Evolutionary conservation across 441 rosid genomes (phyloP), one percentile per base, ranked within the genome.

Genomic region (Isatis lusitanica): DNA sequence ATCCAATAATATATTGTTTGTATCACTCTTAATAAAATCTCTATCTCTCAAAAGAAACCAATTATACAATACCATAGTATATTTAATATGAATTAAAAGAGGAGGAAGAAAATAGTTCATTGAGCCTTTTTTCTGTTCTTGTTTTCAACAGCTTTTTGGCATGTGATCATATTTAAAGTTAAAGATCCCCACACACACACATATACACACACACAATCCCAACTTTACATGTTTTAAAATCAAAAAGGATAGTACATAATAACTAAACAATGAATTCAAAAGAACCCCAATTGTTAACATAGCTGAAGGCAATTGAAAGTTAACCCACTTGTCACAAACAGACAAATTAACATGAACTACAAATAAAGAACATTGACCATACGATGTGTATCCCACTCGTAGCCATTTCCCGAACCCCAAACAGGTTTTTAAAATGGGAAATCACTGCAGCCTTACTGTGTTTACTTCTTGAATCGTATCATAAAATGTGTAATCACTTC

Each of bases 281-380:
- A 66, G 62, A 74, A 59, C 13, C 56, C 73, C 61, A 60, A 51
- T 51, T 75, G 70, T 62, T 62, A 68, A 63, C 3, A 21, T 5
- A 57, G 57, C 66, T 70, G 71, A 70, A 55, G 63, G 66, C 75
- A 69, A 31, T 57, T 46, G 43, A 16, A 73, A 65, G 47, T 60
- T 31, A 56, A 63, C 66, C 71, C 71, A 76, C 79, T 76, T 69
- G 66, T 75, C 79, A 75, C 53, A 63, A 63, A 76, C 42, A 70
- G 71, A 70, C 75, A 63, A 63, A 76, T 30, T 63, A 63, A 33
- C 13, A 63, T 53, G 24, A 21, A 31, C n/a, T 42, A 8, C 4
- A 55, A 56, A 18, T 53, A 31, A 42, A 24, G 21, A 46, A 39
- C 69, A 43, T 75, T 63, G 66, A 55, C 70, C 65, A 75, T 31